phyloP scores from a whole-genome alignment of 805 yeast species.

The Nakazawaea wickerhamii region DNA sequence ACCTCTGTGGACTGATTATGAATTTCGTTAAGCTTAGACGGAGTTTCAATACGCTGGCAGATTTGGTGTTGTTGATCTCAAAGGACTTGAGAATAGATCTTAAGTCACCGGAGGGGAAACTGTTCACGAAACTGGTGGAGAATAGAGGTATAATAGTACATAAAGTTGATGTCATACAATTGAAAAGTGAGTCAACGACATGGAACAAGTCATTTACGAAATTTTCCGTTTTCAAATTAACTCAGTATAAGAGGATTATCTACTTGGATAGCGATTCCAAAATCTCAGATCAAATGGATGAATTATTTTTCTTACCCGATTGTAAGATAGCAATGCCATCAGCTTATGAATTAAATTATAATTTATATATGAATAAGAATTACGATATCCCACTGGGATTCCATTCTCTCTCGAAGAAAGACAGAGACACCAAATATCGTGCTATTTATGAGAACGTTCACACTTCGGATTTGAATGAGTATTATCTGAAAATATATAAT shows the following conservation, averaged over 20 bases:
- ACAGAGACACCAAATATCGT: background rate
- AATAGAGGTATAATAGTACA: slow-evolving; percentile 24
- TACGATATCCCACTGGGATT: slow-evolving; percentile 2
- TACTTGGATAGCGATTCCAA: slow-evolving; percentile 55
- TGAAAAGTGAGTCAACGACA: slow-evolving; percentile 21
- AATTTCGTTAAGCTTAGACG: slow-evolving; percentile 36
- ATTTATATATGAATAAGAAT: slow-evolving; percentile 19
- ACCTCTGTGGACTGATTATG: slow-evolving; percentile 48
- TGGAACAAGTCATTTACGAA: slow-evolving; percentile 56
- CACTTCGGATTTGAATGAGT: slow-evolving; percentile 4
- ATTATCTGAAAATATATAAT: slow-evolving; percentile 25
- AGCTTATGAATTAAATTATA: slow-evolving; percentile 33
- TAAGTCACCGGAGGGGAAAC: slow-evolving; percentile 8
- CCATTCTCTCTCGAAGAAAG: slow-evolving; percentile 15
- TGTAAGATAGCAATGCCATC: slow-evolving; percentile 41
- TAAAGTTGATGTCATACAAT: slow-evolving; percentile 20
- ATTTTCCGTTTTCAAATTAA: slow-evolving; percentile 43
- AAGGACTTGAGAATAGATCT: slow-evolving; percentile 16
- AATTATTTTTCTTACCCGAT: slow-evolving; percentile 44
- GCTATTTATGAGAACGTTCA: slow-evolving; percentile 7
- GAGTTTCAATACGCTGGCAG: slow-evolving; percentile 33
- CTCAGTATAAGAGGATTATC: slow-evolving; percentile 46
- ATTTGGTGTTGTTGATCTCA: slow-evolving; percentile 40
- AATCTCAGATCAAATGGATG: slow-evolving; percentile 38
- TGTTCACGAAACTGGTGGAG: slow-evolving; percentile 11